Base-by-base conservation (phyloP, 2,329 filamentous ascomycete genomes). In the Neonectria punicea region DNA sequence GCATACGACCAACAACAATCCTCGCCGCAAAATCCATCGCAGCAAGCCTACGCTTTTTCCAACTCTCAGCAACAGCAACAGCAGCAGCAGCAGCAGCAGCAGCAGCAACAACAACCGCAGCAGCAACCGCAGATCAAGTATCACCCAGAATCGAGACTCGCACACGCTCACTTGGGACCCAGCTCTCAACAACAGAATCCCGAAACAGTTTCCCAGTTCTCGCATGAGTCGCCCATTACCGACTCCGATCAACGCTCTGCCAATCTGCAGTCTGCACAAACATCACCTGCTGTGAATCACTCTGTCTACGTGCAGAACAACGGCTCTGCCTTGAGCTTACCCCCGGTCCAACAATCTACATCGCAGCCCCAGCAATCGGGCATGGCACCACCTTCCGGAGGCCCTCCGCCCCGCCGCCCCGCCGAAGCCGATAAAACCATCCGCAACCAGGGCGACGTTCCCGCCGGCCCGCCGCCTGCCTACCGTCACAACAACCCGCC, bases 151-250 rank as follows among this genome's bases (percentile, higher is more conserved):
- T 74, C 79, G 63, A 79, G 75, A 57, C 69, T 76, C 44, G 76
- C 76, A 65, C 73, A 78, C n/a, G 76, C 75, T 43, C 78, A 81
- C 58, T 73, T 80, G 57, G 76, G 70, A 67, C 78, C 69, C 63
- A 71, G 67, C 61, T 51, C 61, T 61, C 77, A 67, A 58, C 76
- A 76, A 56, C 79, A 76, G 61, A 89, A 88, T 72, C 79, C 86
- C 30, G 88, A 90, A 76, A 89, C 87, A 5, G 77, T 88, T 41
- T 90, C 88, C 7, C 87, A 90, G 76, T 75, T 88, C 70, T 90
- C 89, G 74, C 84, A 86, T 81, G 89, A 90, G 64, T 89, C 87
- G 36, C 85, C 84, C 39, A 75, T 83, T 18, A 80, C 81, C 46
- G 87, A 89, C 67, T 80, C 80, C 43, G 86, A 87, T 65, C 77